Conservation (phyloP, 495 filamentous ascomycete genomes). For the Apodospora peruviana region DNA sequence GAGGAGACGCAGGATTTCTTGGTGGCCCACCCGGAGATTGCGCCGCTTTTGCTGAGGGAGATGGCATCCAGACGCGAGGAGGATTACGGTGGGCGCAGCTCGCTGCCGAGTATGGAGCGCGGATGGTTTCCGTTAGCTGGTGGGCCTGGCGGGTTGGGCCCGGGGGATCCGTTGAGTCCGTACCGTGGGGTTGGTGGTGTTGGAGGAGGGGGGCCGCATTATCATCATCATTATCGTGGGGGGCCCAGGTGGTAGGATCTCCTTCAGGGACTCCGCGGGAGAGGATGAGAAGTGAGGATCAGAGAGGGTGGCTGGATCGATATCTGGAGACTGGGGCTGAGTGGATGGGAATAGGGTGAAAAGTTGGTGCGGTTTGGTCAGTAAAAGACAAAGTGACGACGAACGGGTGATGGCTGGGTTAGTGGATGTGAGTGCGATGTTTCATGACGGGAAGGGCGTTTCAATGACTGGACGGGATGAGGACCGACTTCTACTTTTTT, state of each 20-base stretch:
- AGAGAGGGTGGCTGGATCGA: no score
- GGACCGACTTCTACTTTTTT: no score
- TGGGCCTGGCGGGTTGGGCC: neutral
- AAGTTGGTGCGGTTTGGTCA: no score
- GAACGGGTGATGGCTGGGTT: no score
- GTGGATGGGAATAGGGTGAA: no score
- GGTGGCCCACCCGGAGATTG: constrained; percentile 32
- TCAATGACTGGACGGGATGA: no score
- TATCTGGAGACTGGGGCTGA: no score
- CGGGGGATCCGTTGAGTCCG: constrained; percentile 2
- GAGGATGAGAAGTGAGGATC: no score
- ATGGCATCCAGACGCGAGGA: constrained; percentile 37
- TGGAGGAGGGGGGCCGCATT: constrained; percentile 2
- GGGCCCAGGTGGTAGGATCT: constrained; percentile 10
- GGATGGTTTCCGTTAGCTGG: constrained; percentile 15
- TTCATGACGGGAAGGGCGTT: no score
- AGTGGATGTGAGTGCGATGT: no score
- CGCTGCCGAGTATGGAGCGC: constrained; percentile 36
- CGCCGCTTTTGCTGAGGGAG: constrained; percentile 34
- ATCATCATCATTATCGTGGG: constrained; percentile 7
- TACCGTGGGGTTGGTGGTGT: neutral
- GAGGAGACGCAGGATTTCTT: constrained; percentile 31
- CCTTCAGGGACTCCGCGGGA: no score
- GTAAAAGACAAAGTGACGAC: no score
- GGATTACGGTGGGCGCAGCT: constrained; percentile 23